These are phyloP conservation scores for Pseudozyma pruni DNA, from an alignment of 1,284 basidiomycete species.

Conservation along the genomic window DNA sequence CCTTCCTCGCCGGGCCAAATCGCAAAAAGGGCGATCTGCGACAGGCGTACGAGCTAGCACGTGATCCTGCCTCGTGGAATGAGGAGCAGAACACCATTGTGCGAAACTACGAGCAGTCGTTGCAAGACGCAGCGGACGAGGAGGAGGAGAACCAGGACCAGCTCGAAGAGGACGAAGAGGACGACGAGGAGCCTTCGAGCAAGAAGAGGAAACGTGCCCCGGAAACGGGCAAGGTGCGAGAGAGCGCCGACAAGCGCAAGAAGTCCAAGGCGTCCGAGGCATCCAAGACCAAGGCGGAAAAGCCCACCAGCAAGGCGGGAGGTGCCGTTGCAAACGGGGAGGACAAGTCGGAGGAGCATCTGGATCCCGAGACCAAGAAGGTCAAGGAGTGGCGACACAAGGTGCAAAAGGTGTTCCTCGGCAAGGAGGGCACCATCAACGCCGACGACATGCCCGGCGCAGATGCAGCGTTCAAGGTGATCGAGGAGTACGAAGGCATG, in stretches of 20 bases:
- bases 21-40: slow-evolving; percentile 81
- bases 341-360: slow-evolving; percentile 70
- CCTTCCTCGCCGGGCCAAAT: slow-evolving; percentile 78
- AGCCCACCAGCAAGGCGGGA: slow-evolving; percentile 30
- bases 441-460: slow-evolving; percentile 70
- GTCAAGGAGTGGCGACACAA: slow-evolving; percentile 81
- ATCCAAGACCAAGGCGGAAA: slow-evolving; percentile 34
- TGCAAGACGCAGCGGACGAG: slow-evolving; percentile 74
- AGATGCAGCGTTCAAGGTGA: slow-evolving; percentile 81
- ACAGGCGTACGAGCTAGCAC: slow-evolving; percentile 82
- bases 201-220: slow-evolving; percentile 46
- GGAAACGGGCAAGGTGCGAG: slow-evolving; percentile 37
- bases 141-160: slow-evolving; percentile 72
- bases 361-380: slow-evolving; percentile 74
- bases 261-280: slow-evolving; percentile 45
- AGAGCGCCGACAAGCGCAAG: slow-evolving; percentile 47
- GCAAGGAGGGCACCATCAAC: slow-evolving; percentile 69
- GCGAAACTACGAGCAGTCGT: slow-evolving; percentile 39
- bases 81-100: slow-evolving; percentile 57
- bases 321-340: slow-evolving; percentile 65
- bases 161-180: slow-evolving; percentile 74
- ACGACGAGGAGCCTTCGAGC: slow-evolving; percentile 73
- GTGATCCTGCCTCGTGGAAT: slow-evolving; percentile 76
- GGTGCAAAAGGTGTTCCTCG: slow-evolving; percentile 86
- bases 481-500: slow-evolving; percentile 84